These are phyloP conservation scores for Lachnellula occidentalis DNA, from an alignment of 2,329 filamentous ascomycete genomes.

Conservation along the genomic window DNA sequence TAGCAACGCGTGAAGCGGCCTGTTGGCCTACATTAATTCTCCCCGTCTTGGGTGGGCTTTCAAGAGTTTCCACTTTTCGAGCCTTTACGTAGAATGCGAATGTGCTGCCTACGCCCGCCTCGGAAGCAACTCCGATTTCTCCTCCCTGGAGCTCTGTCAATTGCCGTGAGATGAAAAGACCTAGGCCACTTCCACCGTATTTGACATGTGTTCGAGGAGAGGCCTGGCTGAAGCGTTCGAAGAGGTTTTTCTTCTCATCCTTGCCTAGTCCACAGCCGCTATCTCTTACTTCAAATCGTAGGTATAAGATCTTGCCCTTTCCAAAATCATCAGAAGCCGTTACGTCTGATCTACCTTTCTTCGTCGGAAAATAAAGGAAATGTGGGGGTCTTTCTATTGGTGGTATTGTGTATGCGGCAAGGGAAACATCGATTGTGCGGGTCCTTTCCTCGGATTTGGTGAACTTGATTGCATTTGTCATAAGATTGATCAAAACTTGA, in stretches of 20 bases:
- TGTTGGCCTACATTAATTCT: constrained; percentile 57
- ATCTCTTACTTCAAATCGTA: constrained; percentile 69
- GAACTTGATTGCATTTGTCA: constrained; percentile 63
- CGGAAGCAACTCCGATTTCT: constrained; percentile 64
- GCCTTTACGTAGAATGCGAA: constrained; percentile 63
- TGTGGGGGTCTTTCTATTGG: constrained; percentile 45
- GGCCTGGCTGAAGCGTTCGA: constrained; percentile 75
- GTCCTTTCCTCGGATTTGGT: constrained; percentile 56
- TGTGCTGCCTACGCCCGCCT: constrained; percentile 62
- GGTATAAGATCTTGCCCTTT: constrained; percentile 61
- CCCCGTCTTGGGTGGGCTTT: constrained; percentile 42
- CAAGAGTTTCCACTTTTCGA: constrained; percentile 10
- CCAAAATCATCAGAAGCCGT: constrained; percentile 55
- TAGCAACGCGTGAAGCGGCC: constrained; percentile 31
- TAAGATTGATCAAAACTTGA: constrained; percentile 72
- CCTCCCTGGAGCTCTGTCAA: constrained; percentile 73
- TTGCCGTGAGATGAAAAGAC: constrained; percentile 72
- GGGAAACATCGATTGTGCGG: constrained; percentile 37
- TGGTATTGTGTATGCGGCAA: constrained; percentile 15
- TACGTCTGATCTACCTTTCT: constrained; percentile 46
- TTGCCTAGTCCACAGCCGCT: constrained; percentile 67
- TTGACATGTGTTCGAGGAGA: constrained; percentile 71
- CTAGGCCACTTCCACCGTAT: constrained; percentile 73
- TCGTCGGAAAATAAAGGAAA: constrained; percentile 40
- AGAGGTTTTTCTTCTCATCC: constrained; percentile 67